Evolutionary conservation across 2,329 filamentous ascomycete species (phyloP), one percentile per base, ranked within the genome.

Genomic region (Ceratocystis papillata): DNA sequence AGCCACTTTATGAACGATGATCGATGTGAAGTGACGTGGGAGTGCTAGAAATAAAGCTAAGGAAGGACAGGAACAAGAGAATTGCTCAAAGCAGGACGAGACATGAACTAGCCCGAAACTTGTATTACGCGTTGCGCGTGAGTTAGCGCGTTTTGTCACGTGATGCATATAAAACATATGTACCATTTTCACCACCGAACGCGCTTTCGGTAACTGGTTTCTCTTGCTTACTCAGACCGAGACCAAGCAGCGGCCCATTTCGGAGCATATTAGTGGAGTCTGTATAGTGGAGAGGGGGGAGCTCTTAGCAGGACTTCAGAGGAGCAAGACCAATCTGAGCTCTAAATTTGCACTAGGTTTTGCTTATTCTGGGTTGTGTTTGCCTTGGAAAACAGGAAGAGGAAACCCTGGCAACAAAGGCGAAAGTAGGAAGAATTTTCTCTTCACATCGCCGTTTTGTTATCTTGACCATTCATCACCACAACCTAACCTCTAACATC

Each of bases 381-480:
- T 28, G 53, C 53, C 53, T 57, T 15, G 53, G 28, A 55, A 55
- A 25, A 25, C 60, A 41, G 60, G 44, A 62, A 48, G 60, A 63
- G 44, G 61, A 50, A 63, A 63, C 61, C 44, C 20, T 50, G 41
- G 25, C 59, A 46, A 62, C 41, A 62, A 57, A 33, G 41, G 17
- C 59, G n/a, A 48, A 22, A 62, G 30, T 33, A 17, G 48, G 22
- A 57, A 57, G 53, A 57, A 50, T 63, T 63, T 63, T 63, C 50
- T n/a, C 33, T 50, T 28, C 12, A 44, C 41, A 20, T 33, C 41
- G 17, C 25, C 61, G 44, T 57, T 57, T 30, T 30, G 30, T 33
- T 22, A 28, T 57, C 53, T 33, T 57, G 25, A 53, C 20, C 48
- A 20, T 53, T 48, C 48, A 53, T 53, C 48, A 53, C 48, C 48